Evolutionary conservation across 495 filamentous ascomycete genomes (phyloP), one percentile per base, ranked within the genome.

Genomic region (Daldinia loculata): DNA sequence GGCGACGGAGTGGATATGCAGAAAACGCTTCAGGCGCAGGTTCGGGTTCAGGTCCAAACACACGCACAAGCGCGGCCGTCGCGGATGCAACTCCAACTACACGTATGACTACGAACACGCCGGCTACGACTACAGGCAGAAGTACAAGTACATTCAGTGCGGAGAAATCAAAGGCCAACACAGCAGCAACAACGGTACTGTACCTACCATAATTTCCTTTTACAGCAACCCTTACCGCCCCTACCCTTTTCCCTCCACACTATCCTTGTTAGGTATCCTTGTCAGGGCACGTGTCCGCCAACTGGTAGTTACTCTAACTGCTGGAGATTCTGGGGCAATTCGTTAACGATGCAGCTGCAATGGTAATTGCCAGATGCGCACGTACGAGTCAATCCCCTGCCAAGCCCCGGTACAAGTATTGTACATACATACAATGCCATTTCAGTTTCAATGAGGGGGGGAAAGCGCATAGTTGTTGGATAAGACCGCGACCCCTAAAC

Each of bases 191-290:
- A 52, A 69, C 61, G 70, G 70, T 69, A 73, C 66, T n/a, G 62
- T 69, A 69, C 70, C 48, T 66, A 6, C 27, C 8, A 64, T 6
- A 62, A 72, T 72, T 72, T 72, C 70, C 70, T 56, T 56, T 68
- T 69, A 19, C n/a, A 69, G 70, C 30, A 68, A 62, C 51, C 64
- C 32, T 68, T 72, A 72, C 69, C 69, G 69, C 69, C 34, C 55
- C 48, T 60, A 50, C 51, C 53, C 22, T 45, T 30, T 43, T 36
- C 43, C 24, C 62, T 53, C 50, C 50, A 19, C 63, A 29, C 43
- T 32, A 67, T 63, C 56, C 69, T 56, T 41, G 22, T 56, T 53
- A 17, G 6, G 50, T 32, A 67, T 63, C 56, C 69, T 56, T 41
- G 22, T 56, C 58, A 17, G 6, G 50, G 70, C 30, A 38, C 43